Evolutionary conservation across 352 stramenopile genomes (phyloP).

Genomic region (Blastocystis sp.): DNA sequence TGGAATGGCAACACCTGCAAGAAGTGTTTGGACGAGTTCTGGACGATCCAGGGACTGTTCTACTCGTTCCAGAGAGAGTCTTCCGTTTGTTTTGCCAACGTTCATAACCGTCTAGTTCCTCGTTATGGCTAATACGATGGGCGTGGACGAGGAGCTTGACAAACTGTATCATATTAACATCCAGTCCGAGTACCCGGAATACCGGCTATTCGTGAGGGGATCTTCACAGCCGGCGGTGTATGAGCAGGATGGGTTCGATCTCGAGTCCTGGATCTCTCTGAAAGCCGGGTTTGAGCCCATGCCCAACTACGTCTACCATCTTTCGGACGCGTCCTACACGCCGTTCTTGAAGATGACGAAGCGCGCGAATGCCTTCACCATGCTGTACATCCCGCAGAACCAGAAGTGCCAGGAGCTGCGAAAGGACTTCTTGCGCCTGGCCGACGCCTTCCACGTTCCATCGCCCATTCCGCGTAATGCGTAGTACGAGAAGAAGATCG

Average conservation of each 20-base stretch:
- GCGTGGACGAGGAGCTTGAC: constrained; percentile 9
- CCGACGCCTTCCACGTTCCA: constrained; percentile 13
- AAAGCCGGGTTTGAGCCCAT: constrained; percentile 3
- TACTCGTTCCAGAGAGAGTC: constrained; percentile 4
- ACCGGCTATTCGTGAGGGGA: constrained; percentile 29
- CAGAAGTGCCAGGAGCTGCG: background rate
- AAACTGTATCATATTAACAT: background rate
- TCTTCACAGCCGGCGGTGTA: background rate
- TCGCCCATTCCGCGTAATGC: background rate
- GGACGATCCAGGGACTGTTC: constrained; percentile 3
- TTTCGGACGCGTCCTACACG: background rate
- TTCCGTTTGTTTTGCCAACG: background rate
- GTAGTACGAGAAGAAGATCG: constrained; percentile 31
- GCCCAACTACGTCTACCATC: background rate
- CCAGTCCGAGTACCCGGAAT: constrained; percentile 19
- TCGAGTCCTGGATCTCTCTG: constrained; percentile 33
- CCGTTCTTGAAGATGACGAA: constrained; percentile 52
- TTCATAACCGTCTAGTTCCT: constrained; percentile 11
- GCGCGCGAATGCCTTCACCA: background rate
- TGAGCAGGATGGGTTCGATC: constrained; percentile 1
- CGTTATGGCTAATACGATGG: constrained; percentile 18
- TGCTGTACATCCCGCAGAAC: constrained; percentile 50
- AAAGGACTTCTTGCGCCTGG: constrained; percentile 24
- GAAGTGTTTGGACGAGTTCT: constrained; percentile 36
- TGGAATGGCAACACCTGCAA: background rate